Percentiles rank a stretch among this genome's conserved stretches.
Evolutionary conservation across 2,329 filamentous ascomycete genomes (phyloP).

Genomic region (Cercospora sesami): DNA sequence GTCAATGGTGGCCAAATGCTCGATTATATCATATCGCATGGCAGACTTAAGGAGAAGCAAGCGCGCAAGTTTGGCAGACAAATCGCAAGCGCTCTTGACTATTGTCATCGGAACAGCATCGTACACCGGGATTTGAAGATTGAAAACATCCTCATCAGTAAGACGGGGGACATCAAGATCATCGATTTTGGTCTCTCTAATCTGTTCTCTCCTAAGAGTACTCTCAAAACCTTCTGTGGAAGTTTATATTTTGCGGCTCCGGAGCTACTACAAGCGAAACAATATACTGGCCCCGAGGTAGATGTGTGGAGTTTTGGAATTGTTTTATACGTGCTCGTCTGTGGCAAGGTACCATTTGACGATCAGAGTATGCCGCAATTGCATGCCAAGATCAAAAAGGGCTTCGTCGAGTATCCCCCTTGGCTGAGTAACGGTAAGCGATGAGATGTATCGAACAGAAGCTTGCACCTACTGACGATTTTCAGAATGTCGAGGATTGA

Average conservation of each 20-base stretch:
- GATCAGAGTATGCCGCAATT: constrained; percentile 98
- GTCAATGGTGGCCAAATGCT: constrained; percentile 99
- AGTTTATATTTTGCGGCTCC: constrained; percentile 97
- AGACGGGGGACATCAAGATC: constrained; percentile 98
- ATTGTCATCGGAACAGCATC: constrained; percentile 97
- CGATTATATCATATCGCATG: constrained; percentile 98
- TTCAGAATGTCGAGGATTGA: constrained; percentile 86
- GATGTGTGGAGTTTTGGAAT: constrained; percentile 99
- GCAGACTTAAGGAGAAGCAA: constrained; percentile 96
- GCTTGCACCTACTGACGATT: constrained; percentile 9
- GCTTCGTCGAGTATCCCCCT: constrained; percentile 88
- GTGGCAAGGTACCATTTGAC: constrained; percentile 96
- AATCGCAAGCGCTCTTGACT: constrained; percentile 94
- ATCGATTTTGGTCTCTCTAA: constrained; percentile 99
- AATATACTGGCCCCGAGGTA: constrained; percentile 94
- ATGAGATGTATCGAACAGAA: no score
- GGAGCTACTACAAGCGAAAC: constrained; percentile 86
- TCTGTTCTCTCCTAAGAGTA: constrained; percentile 78
- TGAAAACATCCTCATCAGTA: constrained; percentile 98
- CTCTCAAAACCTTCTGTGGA: constrained; percentile 95
- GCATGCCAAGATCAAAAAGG: constrained; percentile 98
- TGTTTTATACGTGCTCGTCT: constrained; percentile 93
- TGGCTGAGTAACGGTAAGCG: constrained; percentile 83
- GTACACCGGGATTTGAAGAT: constrained; percentile 98
- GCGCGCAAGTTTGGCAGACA: constrained; percentile 96